Evolutionary conservation across 75 land plant species (phyloP).

Genomic region (Sequoia sempervirens): DNA sequence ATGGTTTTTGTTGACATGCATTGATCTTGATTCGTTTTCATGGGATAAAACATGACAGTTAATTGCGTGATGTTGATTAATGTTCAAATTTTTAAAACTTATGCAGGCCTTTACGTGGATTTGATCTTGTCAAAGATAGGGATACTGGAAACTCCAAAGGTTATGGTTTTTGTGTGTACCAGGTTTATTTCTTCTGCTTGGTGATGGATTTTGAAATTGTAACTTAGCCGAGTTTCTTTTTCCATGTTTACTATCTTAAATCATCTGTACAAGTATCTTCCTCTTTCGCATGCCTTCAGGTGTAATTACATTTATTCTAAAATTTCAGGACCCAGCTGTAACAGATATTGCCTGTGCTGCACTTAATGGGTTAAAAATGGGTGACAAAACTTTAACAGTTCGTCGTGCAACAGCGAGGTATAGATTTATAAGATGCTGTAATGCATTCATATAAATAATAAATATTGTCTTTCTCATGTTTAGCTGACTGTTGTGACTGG

Average conservation of each 20-base stretch:
- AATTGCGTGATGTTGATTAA: background rate
- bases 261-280: background rate
- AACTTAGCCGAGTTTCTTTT: background rate
- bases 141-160: slow-evolving; percentile 98
- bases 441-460: background rate
- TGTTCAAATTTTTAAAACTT: too few relatives aligned
- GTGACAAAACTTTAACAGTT: slow-evolving; percentile 89
- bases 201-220: background rate
- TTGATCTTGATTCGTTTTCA: background rate
- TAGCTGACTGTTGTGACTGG: background rate
- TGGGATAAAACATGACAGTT: background rate
- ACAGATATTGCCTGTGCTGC: slow-evolving; percentile 92
- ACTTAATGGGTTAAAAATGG: slow-evolving; percentile 91
- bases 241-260: background rate
- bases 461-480: too few relatives aligned
- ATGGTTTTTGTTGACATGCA: background rate
- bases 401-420: slow-evolving; percentile 85
- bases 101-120: slow-evolving; percentile 71
- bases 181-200: slow-evolving; percentile 9
- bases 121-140: slow-evolving; percentile 93
- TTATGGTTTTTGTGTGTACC: slow-evolving; percentile 95
- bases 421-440: background rate
- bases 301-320: background rate
- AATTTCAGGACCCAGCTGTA: slow-evolving; percentile 61
- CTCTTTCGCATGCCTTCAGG: background rate